Conservation (phyloP, 169 alveolate species). For the Plasmodium falciparum region DNA sequence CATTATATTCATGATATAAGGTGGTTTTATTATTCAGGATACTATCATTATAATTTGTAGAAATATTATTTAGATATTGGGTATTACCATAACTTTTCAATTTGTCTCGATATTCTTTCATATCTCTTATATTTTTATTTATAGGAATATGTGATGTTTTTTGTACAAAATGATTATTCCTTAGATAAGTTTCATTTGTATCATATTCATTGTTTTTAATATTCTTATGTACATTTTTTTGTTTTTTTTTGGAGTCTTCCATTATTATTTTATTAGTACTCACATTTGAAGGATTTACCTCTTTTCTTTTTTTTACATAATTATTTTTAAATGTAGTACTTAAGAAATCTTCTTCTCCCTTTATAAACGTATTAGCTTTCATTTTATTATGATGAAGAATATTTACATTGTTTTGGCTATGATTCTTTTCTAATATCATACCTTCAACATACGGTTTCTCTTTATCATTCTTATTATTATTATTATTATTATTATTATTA, state of each 20-base stretch:
- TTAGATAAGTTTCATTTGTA: neutral
- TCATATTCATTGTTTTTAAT: slow-evolving; percentile 5
- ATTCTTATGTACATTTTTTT: neutral
- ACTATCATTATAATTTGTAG: slow-evolving; percentile 44
- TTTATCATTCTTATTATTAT: neutral
- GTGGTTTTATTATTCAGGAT: slow-evolving; percentile 49
- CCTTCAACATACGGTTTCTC: neutral
- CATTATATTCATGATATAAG: slow-evolving; percentile 15
- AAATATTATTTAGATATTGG: slow-evolving; percentile 36
- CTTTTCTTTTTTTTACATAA: slow-evolving; percentile 6
- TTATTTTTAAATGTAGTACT: neutral
- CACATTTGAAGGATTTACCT: neutral
- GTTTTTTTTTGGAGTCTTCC: too few relatives aligned
- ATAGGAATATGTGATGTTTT: neutral
- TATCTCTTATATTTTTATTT: neutral
- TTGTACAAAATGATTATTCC: neutral
- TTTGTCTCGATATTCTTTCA: neutral
- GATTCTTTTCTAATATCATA: neutral
- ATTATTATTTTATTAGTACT: neutral
- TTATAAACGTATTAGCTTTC: neutral
- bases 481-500: neutral
- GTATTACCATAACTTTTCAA: slow-evolving; percentile 27
- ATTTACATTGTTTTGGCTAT: neutral
- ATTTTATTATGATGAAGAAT: neutral
- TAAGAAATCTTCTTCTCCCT: slow-evolving; percentile 1